Percentiles rank a stretch among this genome's conserved stretches.
These are phyloP conservation scores for Botrytis byssoidea DNA, from an alignment of 2,329 filamentous ascomycete species.

Conservation along the genomic window DNA sequence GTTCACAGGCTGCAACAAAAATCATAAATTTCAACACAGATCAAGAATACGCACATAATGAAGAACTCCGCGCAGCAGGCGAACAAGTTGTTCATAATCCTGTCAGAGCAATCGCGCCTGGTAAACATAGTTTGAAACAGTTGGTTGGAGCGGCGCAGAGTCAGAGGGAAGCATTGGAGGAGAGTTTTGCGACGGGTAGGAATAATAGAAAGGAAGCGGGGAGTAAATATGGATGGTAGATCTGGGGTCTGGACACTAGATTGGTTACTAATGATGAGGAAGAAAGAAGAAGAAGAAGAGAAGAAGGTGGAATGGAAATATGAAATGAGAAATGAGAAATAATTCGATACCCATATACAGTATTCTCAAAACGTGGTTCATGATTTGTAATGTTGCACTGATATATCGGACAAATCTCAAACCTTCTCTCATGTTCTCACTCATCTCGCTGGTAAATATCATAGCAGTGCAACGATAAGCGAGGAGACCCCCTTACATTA, in stretches of 20 bases:
- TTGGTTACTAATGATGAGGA: background rate
- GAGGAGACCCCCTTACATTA: background rate
- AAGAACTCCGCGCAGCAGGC: slow-evolving; percentile 67
- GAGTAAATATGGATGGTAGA: slow-evolving; percentile 77
- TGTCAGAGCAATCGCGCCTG: slow-evolving; percentile 76
- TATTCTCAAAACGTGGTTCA: background rate
- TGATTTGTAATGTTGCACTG: background rate
- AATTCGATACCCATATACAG: background rate
- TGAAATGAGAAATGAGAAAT: background rate
- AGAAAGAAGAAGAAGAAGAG: background rate
- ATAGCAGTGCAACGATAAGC: background rate
- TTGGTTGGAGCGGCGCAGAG: slow-evolving; percentile 78
- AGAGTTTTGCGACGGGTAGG: slow-evolving; percentile 81
- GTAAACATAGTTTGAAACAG: slow-evolving; percentile 87
- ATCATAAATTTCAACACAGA: slow-evolving; percentile 89
- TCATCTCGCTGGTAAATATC: background rate
- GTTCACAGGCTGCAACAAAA: slow-evolving; percentile 50
- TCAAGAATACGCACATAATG: slow-evolving; percentile 81
- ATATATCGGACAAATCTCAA: background rate
- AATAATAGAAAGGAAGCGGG: slow-evolving; percentile 80
- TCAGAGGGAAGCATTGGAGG: slow-evolving; percentile 85
- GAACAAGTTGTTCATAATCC: slow-evolving; percentile 74
- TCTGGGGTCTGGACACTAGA: background rate
- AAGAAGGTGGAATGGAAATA: background rate
- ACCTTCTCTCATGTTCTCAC: background rate